These are phyloP conservation scores for Micractinium sp. DNA, from an alignment of 139 green algal species.

Conservation along the genomic window DNA sequence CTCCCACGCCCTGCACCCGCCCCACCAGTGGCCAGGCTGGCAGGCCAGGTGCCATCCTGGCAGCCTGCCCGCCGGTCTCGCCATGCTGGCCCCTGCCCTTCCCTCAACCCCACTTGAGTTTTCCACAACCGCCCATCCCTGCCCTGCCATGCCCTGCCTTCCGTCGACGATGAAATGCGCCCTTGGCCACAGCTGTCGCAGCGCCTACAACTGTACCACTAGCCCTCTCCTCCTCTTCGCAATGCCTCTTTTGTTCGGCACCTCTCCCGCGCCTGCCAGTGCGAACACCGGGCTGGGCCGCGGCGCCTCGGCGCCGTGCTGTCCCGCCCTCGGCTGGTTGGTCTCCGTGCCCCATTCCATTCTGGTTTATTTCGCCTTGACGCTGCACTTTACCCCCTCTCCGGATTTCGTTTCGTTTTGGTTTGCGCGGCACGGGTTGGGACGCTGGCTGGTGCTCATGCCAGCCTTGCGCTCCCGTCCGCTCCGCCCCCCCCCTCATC, in stretches of 20 bases:
- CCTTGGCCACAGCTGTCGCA: background rate
- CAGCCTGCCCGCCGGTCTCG: background rate
- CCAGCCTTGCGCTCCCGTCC: too few relatives aligned
- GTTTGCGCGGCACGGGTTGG: background rate
- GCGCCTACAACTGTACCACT: background rate
- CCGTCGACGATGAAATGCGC: too few relatives aligned
- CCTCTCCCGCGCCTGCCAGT: too few relatives aligned
- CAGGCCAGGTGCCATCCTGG: background rate
- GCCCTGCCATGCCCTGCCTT: too few relatives aligned
- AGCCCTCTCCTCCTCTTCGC: slow-evolving; percentile 3
- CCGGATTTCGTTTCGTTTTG: background rate
- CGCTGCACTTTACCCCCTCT: background rate
- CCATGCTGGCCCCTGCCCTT: background rate
- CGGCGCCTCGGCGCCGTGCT: background rate
- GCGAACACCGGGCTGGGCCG: background rate
- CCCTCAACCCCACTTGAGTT: background rate
- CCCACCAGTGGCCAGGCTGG: background rate
- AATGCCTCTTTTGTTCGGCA: slow-evolving; percentile 6
- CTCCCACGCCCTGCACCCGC: background rate
- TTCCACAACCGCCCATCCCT: background rate
- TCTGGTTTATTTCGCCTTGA: background rate
- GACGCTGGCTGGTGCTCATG: too few relatives aligned
- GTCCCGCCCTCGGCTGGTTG: background rate
- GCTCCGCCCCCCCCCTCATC: background rate
- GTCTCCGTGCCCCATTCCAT: background rate